Evolutionary conservation across 2,329 filamentous ascomycete genomes (phyloP), one percentile per base, ranked within the genome.

Genomic region (Fusarium sp.): DNA sequence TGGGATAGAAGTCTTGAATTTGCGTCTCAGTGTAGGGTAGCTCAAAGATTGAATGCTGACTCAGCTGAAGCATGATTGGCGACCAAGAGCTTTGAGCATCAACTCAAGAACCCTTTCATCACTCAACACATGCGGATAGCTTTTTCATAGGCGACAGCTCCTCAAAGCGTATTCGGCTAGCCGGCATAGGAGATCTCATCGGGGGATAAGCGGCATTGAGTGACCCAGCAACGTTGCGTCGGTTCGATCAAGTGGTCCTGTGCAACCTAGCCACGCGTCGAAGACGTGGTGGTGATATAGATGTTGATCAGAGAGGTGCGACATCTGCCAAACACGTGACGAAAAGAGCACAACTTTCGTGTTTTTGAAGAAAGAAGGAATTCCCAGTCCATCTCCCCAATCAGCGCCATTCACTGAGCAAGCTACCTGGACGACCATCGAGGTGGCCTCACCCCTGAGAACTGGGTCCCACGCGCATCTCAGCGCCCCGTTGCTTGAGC

Each of bases 31-130:
- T 46, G 10, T 38, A 70, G 68, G 64, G 67, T 70, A 54, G 6
- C 20, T 16, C 2, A 1, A 2, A 31, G 2, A 1, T 2, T 31
- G 20, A 1, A 10, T 61, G 68, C 69, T 72, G 67, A 70, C 59
- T 72, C 69, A 70, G 64, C 69, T 34, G 54, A 9, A 14, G 16
- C 20, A 62, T 68, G 65, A 61, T 65, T 60, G 59, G 67, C 54
- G 56, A 61, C 58, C 57, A 20, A 64, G 63, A 64, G 59, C 63
- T 64, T 68, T 59, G 68, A 68, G 54, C 68, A 46, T 62, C 57
- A 68, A 44, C 25, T 23, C 60, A 46, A 64, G 36, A 58, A 44
- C 56, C 29, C 65, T 59, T 58, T 65, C 53, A 46, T 57, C 44
- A 34, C 18, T 68, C 64, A 57, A 42, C 55, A 59, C 61, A 44